Conservation (phyloP, 2,329 filamentous ascomycete genomes). For the Venturia effusa region DNA sequence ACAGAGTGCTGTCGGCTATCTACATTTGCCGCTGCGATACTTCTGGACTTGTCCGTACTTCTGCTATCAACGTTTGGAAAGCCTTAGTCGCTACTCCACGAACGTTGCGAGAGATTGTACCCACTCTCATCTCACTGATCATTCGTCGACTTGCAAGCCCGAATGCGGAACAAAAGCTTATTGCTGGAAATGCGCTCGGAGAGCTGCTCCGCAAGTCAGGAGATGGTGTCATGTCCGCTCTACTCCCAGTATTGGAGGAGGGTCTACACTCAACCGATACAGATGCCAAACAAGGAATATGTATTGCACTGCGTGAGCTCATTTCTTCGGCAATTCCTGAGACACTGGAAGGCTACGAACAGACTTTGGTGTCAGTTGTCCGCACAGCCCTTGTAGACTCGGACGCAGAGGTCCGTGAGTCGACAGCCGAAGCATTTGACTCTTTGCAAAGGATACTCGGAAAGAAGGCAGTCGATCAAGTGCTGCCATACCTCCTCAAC, state of each 20-base stretch:
- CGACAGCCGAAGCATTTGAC: slow-evolving; percentile 94
- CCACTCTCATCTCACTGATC: slow-evolving; percentile 87
- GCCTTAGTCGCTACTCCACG: slow-evolving; percentile 84
- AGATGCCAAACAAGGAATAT: slow-evolving; percentile 93
- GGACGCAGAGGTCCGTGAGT: slow-evolving; percentile 82
- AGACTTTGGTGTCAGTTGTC: slow-evolving; percentile 87
- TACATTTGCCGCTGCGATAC: slow-evolving; percentile 98
- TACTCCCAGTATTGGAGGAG: slow-evolving; percentile 86
- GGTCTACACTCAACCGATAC: slow-evolving; percentile 83
- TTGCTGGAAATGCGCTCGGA: slow-evolving; percentile 91
- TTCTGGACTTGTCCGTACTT: slow-evolving; percentile 76
- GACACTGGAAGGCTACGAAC: slow-evolving; percentile 86
- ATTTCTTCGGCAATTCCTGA: slow-evolving; percentile 83
- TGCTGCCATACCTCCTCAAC: slow-evolving; percentile 82
- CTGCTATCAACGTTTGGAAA: slow-evolving; percentile 93
- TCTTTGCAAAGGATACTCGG: slow-evolving; percentile 86
- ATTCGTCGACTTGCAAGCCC: slow-evolving; percentile 88
- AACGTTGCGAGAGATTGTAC: slow-evolving; percentile 89
- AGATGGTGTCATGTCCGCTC: slow-evolving; percentile 76
- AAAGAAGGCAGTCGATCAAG: slow-evolving; percentile 90
- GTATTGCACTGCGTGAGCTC: slow-evolving; percentile 87
- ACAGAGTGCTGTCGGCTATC: slow-evolving; percentile 92
- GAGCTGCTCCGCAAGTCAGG: slow-evolving; percentile 96
- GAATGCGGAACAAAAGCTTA: slow-evolving; percentile 98
- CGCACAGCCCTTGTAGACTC: slow-evolving; percentile 85